Evolutionary conservation across 495 filamentous ascomycete species (phyloP), one percentile per base, ranked within the genome.

Genomic region (Articulospora tetracladia): DNA sequence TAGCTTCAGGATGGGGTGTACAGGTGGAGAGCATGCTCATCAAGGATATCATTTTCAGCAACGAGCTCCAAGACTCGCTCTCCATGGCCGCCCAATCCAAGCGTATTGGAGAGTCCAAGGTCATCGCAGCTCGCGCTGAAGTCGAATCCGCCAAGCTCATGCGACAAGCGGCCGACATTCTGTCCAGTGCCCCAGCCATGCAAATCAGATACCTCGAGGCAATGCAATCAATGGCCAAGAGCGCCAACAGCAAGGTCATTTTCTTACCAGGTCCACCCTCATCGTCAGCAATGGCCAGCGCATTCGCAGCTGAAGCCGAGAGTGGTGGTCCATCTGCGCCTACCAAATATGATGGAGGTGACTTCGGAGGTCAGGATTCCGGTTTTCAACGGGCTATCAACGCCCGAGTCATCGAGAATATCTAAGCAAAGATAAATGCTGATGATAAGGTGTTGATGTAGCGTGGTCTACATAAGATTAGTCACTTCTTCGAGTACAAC

Each of bases 71-170:
- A 73, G 94, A 97, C 60, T 94, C 90, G n/a, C 83, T 99, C 57
- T 94, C 90, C 70, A 99, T 99, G 94, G 94, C 94, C n/a, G 94
- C 94, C n/a, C 92, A 98, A 80, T 88, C 84, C 77, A 98, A 98
- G 87, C 87, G 94, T 55, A 97, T 97, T 64, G 94, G 95, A 74
- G 94, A 98, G 77, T 90, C 86, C 76, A 98, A 98, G 81, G 92
- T 98, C 71, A 98, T 98, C 65, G 90, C 92, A 32, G 94, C 94
- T 56, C 89, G 93, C 66, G 94, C 94, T 34, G 94, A 99, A 76
- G 94, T 99, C 72, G 94, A 99, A 74, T 85, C 85, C 56, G 94
- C 95, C 72, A 98, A 98, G 72, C 76, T 98, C 73, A 98, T 98
- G 94, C 83, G 94, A 55, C 92, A 98, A 77, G 94, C 94, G 41